These are phyloP conservation scores for Erigeron canadensis DNA, from an alignment of 129 eudicot genomes.

Conservation along the genomic window DNA sequence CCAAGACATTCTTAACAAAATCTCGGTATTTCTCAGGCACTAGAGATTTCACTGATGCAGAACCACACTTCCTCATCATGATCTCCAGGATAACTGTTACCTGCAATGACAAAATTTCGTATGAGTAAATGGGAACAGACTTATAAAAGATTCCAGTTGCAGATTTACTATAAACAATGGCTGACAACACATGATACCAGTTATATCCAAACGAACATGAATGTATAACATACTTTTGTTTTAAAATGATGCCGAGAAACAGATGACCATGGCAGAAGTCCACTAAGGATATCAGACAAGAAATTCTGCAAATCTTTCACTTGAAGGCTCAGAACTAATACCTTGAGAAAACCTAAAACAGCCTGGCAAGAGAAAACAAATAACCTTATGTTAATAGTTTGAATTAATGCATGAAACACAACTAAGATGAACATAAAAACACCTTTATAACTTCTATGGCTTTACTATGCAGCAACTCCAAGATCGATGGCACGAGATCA, in stretches of 20 bases:
- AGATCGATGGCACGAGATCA: conserved; percentile 73
- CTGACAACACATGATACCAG: neutral
- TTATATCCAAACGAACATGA: neutral
- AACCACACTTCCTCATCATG: conserved; percentile 84
- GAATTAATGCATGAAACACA: neutral
- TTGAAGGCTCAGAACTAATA: conserved; percentile 71
- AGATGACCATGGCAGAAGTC: conserved; percentile 88
- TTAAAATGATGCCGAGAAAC: conserved; percentile 90
- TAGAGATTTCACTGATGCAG: conserved; percentile 55
- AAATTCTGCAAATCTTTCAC: conserved; percentile 59
- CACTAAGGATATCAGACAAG: conserved; percentile 62
- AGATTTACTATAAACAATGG: neutral
- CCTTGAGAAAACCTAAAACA: conserved; percentile 93
- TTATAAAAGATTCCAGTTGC: neutral
- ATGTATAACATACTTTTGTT: conserved; percentile 55
- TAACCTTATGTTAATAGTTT: conserved; percentile 17
- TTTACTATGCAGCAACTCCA: conserved; percentile 72
- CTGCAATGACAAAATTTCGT: conserved; percentile 33
- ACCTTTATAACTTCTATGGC: conserved; percentile 87
- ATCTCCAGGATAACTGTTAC: conserved; percentile 89
- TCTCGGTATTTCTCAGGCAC: conserved; percentile 62
- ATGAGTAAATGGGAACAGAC: conserved; percentile 15
- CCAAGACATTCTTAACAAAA: conserved; percentile 58
- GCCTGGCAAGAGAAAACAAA: conserved; percentile 55
- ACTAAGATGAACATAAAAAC: neutral